These are phyloP conservation scores for Alnus glutinosa DNA, from an alignment of 306 rosid species.

Conservation along the genomic window DNA sequence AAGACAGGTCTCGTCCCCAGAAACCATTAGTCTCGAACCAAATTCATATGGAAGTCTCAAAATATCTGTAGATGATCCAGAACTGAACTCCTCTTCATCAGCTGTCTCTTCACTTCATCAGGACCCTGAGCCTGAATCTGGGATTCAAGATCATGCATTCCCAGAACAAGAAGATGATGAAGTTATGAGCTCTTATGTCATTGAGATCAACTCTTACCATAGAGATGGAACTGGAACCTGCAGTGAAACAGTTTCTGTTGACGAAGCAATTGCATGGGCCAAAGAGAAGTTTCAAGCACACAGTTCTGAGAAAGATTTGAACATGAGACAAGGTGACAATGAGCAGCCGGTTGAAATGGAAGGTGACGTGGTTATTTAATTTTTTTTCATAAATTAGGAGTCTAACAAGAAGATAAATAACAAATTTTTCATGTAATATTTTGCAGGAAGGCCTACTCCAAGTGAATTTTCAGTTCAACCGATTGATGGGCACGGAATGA, in stretches of 20 bases:
- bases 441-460: conserved; percentile 51
- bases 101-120: conserved; percentile 66
- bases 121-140: conserved; percentile 52
- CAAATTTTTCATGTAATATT: neutral
- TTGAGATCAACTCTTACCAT: conserved; percentile 60
- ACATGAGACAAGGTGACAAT: conserved; percentile 37
- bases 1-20: conserved; percentile 68
- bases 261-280: conserved; percentile 98
- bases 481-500: conserved; percentile 32
- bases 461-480: conserved; percentile 37
- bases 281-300: conserved; percentile 72
- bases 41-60: conserved; percentile 58
- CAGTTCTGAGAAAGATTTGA: conserved; percentile 51
- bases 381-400: neutral
- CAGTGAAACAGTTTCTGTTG: conserved; percentile 58
- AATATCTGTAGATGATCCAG: conserved; percentile 58
- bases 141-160: conserved; percentile 34
- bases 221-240: conserved; percentile 62
- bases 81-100: conserved; percentile 65
- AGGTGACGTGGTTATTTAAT: conserved; percentile 42
- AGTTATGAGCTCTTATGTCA: conserved; percentile 84
- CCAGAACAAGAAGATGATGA: conserved; percentile 47
- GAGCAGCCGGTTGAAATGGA: conserved; percentile 47
- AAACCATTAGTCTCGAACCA: conserved; percentile 55
- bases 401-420: conserved; percentile 3